Evolutionary conservation across 2,329 filamentous ascomycete species (phyloP).

Genomic region (Nigrospora sphaerica): DNA sequence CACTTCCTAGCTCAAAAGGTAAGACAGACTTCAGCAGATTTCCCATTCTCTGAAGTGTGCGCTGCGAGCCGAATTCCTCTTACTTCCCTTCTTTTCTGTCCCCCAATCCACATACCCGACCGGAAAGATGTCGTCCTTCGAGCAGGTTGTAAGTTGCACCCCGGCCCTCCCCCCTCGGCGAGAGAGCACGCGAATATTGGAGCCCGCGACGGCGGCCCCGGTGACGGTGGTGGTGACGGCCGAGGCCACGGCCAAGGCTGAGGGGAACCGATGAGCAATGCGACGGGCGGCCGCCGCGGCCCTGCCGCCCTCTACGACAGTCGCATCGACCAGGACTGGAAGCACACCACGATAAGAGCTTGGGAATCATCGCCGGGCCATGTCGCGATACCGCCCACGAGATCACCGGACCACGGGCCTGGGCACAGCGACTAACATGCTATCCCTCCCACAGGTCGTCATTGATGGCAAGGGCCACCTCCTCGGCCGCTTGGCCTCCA

Average conservation of each 20-base stretch:
- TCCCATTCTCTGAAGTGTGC: constrained; percentile 5
- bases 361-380: not conserved
- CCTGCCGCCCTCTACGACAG: too few species aligned
- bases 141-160: constrained; percentile 57
- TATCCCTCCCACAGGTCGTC: constrained; percentile 61
- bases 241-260: too few species aligned
- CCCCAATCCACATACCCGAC: constrained; percentile 9
- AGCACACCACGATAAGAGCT: too few species aligned
- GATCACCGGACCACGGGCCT: too few species aligned
- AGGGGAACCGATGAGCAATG: too few species aligned
- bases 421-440: constrained; percentile 21
- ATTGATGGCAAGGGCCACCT: constrained; percentile 99
- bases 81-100: constrained; percentile 17
- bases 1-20: constrained; percentile 6
- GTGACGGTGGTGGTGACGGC: too few species aligned
- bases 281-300: too few species aligned
- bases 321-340: too few species aligned
- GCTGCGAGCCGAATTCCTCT: constrained; percentile 6
- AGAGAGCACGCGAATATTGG: too few species aligned
- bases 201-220: too few species aligned
- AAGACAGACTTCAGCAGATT: constrained; percentile 6
- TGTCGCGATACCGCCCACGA: too few species aligned
- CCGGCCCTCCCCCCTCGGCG: constrained; percentile 4
- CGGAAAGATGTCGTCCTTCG: constrained; percentile 61
- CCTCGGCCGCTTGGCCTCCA: constrained; percentile 96